These are phyloP conservation scores for Fusarium napiforme DNA, from an alignment of 2,329 filamentous ascomycete genomes.

Conservation along the genomic window DNA sequence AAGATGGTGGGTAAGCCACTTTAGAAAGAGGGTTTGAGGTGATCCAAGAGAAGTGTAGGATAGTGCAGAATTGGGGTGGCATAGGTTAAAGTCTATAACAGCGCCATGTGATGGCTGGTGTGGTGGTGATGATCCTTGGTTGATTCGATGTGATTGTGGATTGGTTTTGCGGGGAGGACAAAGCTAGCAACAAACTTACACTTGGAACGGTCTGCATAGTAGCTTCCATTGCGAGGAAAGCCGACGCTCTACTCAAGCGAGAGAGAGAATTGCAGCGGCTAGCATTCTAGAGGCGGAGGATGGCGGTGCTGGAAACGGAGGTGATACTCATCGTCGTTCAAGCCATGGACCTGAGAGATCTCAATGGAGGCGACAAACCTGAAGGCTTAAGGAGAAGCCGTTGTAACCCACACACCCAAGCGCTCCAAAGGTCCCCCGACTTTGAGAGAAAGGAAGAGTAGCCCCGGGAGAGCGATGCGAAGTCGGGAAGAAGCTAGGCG, in stretches of 20 bases:
- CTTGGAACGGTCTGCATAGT: conserved; percentile 66
- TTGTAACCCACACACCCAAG: conserved; percentile 30
- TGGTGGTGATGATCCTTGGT: conserved; percentile 39
- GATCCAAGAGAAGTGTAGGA: conserved; percentile 29
- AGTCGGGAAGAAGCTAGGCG: conserved; percentile 36
- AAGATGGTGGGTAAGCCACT: conserved; percentile 33
- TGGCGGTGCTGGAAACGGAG: conserved; percentile 43
- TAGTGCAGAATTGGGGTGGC: conserved; percentile 27
- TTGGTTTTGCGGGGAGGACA: conserved; percentile 35
- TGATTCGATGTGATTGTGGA: conserved; percentile 30
- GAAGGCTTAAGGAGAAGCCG: conserved; percentile 17
- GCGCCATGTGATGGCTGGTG: conserved; percentile 33
- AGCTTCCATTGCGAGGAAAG: conserved; percentile 49
- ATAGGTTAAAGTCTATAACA: conserved; percentile 42
- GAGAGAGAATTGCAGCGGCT: conserved; percentile 48
- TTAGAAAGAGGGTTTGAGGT: conserved; percentile 34
- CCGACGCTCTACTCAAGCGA: conserved; percentile 53
- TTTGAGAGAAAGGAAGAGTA: conserved; percentile 27
- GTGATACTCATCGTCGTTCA: conserved; percentile 47
- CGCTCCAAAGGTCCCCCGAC: conserved; percentile 25
- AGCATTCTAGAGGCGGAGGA: conserved; percentile 50
- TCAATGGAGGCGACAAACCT: conserved; percentile 22
- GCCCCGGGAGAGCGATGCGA: conserved; percentile 18
- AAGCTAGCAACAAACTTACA: conserved; percentile 53
- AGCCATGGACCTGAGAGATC: conserved; percentile 40